phyloP scores from a whole-genome alignment of 2,329 filamentous ascomycete genomes.

The Penicillium vulpinum region DNA sequence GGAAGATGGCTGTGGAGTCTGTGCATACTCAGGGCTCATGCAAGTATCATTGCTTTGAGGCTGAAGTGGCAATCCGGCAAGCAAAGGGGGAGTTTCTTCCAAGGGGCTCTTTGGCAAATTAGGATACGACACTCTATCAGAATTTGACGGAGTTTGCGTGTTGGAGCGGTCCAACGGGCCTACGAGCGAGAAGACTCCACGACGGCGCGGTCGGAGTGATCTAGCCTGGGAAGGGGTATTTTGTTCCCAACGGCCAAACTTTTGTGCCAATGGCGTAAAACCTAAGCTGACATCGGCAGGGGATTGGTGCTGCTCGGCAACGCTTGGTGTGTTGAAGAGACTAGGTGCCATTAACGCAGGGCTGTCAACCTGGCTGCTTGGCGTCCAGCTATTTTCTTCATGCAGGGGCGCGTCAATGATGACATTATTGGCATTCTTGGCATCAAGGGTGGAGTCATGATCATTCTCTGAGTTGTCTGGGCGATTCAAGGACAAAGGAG shows the following conservation, averaged over 20 bases:
- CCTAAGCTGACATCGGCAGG: conserved; percentile 45
- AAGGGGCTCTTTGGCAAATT: conserved; percentile 23
- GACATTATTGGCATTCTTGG: conserved; percentile 30
- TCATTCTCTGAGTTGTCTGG: conserved; percentile 19
- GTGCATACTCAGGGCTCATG: conserved; percentile 18
- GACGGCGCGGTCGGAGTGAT: conserved; percentile 29
- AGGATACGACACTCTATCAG: conserved; percentile 24
- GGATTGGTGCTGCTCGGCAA: conserved; percentile 15
- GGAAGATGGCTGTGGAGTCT: conserved; percentile 4
- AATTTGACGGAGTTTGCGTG: not conserved
- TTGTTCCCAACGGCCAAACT: conserved; percentile 64
- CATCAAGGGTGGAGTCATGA: conserved; percentile 10
- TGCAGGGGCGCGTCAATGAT: conserved; percentile 9
- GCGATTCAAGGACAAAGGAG: conserved; percentile 7
- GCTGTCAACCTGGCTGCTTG: conserved; percentile 13
- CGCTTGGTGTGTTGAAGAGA: conserved; percentile 17
- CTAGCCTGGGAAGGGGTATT: conserved; percentile 53
- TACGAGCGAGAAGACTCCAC: conserved; percentile 39
- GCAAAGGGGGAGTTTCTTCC: conserved; percentile 16
- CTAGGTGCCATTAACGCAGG: conserved; percentile 12
- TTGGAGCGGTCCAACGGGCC: conserved; percentile 23
- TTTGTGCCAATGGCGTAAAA: conserved; percentile 64
- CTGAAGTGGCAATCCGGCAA: conserved; percentile 17
- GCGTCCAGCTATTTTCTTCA: conserved; percentile 12
- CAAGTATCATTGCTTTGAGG: conserved; percentile 6